phyloP scores from a whole-genome alignment of 192 early-diverging fungal species.

The Coemansia sp. region DNA sequence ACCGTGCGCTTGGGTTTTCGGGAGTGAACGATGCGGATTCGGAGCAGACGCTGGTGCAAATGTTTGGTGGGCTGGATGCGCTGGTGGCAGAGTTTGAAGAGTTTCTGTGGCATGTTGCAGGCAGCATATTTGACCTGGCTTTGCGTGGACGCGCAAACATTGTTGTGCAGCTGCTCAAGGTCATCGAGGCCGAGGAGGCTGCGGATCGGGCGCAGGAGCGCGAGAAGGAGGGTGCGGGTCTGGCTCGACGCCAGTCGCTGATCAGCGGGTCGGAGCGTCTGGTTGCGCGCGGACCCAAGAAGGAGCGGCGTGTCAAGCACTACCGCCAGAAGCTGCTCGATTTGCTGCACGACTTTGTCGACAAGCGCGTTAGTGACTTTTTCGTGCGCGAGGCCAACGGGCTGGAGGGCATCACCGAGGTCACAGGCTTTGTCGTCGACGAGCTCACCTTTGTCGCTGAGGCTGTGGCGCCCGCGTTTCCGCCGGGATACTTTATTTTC shows the following conservation, averaged over 20 bases:
- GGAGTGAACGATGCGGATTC: slow-evolving; percentile 67
- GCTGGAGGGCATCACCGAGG: slow-evolving; percentile 36
- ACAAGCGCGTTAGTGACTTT: slow-evolving; percentile 46
- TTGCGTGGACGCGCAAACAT: slow-evolving; percentile 62
- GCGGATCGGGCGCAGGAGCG: slow-evolving; percentile 60
- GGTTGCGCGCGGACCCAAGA: slow-evolving; percentile 16
- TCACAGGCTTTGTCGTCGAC: slow-evolving; percentile 80
- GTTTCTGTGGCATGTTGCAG: slow-evolving; percentile 83
- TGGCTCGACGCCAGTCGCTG: slow-evolving; percentile 19
- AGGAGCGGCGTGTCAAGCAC: slow-evolving; percentile 35
- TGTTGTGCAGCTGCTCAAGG: slow-evolving; percentile 89
- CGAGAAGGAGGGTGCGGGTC: slow-evolving; percentile 27
- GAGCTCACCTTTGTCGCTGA: slow-evolving; percentile 87
- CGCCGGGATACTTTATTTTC: slow-evolving; percentile 92
- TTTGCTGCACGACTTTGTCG: slow-evolving; percentile 35
- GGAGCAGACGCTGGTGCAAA: slow-evolving; percentile 75
- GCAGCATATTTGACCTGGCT: slow-evolving; percentile 75
- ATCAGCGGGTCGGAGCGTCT: slow-evolving; percentile 4
- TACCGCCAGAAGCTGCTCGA: slow-evolving; percentile 49
- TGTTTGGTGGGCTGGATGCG: slow-evolving; percentile 81
- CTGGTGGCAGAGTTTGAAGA: slow-evolving; percentile 79
- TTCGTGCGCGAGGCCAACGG: slow-evolving; percentile 54
- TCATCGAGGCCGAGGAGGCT: slow-evolving; percentile 90
- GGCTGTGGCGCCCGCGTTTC: slow-evolving; percentile 82
- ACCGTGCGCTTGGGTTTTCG: slow-evolving; percentile 79